A percentile compares a stretch with the other conserved stretches of the same genome.
phyloP scores from a whole-genome alignment of 164 flowering plant species.

The Magnolia sinica region DNA sequence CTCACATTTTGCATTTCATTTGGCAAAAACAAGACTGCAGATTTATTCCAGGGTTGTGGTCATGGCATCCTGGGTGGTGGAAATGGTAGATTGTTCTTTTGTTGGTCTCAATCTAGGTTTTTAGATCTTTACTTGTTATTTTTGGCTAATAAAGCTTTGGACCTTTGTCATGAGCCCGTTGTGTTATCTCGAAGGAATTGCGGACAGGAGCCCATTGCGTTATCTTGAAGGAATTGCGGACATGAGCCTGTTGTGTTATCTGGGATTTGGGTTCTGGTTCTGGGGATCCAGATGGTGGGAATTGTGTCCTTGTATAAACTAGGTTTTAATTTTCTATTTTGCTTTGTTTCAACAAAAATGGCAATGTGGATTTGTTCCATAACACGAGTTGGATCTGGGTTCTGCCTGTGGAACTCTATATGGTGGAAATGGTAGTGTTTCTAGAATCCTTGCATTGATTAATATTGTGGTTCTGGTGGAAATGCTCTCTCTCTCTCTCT shows the following conservation, averaged over 20 bases:
- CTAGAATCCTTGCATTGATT: background rate
- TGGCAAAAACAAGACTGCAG: no score
- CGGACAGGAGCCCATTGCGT: background rate
- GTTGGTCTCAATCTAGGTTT: no score
- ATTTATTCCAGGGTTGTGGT: no score
- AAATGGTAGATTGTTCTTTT: no score
- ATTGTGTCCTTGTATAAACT: background rate
- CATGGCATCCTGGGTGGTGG: no score
- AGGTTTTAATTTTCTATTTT: background rate
- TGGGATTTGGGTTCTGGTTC: background rate
- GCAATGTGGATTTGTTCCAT: background rate
- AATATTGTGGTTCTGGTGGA: background rate
- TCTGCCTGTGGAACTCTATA: background rate
- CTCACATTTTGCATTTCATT: no score
- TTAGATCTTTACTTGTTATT: no score
- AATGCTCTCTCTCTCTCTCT: no score
- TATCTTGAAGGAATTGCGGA: no score
- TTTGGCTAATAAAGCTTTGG: no score
- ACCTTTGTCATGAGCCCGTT: no score
- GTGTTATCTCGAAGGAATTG: no score
- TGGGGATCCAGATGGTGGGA: background rate
- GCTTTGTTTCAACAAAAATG: background rate
- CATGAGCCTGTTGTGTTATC: background rate
- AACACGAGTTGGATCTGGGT: background rate
- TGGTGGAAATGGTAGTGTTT: background rate